Conservation (phyloP, 371 early-diverging fungal species). For the Actinomucor elegans region DNA sequence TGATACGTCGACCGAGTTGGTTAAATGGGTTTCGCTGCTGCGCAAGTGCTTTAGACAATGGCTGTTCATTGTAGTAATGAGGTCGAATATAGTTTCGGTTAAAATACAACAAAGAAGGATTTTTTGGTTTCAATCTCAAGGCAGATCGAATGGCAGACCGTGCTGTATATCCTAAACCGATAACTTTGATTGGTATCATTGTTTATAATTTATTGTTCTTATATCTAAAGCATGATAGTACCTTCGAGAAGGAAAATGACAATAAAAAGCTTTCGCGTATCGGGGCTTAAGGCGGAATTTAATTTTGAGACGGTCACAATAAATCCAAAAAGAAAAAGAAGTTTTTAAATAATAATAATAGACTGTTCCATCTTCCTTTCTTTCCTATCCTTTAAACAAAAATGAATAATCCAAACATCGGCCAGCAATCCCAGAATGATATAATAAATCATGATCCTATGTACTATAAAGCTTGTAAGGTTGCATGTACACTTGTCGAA, state of each 20-base stretch:
- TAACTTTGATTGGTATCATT: no score
- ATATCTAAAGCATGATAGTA: not conserved
- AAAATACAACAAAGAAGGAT: no score
- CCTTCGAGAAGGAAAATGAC: not conserved
- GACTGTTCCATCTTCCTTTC: not conserved
- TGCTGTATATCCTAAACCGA: no score
- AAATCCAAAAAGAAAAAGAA: not conserved
- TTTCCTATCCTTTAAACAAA: not conserved
- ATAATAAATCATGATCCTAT: constrained; percentile 1
- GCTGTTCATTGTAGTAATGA: constrained; percentile 23
- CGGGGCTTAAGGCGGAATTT: not conserved
- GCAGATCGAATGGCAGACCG: no score
- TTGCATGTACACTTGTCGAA: not conserved
- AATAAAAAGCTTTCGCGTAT: no score
- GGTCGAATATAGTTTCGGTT: constrained; percentile 37
- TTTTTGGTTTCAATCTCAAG: not conserved
- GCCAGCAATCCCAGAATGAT: not conserved
- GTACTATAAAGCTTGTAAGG: not conserved
- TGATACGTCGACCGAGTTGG: constrained; percentile 23
- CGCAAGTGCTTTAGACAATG: constrained; percentile 22
- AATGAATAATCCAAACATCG: not conserved
- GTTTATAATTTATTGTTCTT: no score
- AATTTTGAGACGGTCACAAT: not conserved
- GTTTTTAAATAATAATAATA: not conserved
- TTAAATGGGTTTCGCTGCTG: constrained; percentile 25